These are phyloP conservation scores for Pseudogymnoascus sp. DNA, from an alignment of 2,329 filamentous ascomycete genomes.

Conservation along the genomic window DNA sequence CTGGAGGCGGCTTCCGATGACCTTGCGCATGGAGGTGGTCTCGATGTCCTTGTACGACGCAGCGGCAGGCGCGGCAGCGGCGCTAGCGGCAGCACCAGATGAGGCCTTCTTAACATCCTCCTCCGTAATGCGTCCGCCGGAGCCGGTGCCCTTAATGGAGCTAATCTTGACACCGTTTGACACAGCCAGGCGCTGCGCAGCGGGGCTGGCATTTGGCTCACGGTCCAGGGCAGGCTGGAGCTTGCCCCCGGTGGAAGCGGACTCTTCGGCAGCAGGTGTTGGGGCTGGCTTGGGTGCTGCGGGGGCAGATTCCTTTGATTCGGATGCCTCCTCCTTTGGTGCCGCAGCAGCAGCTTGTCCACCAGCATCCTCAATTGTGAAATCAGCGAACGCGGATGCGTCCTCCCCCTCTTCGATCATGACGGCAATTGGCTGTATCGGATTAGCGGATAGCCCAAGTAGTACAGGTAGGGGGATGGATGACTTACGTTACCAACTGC, in stretches of 20 bases:
- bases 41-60: conserved; percentile 76
- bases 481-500: conserved; percentile 82
- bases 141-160: conserved; percentile 77
- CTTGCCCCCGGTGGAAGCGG: conserved; percentile 63
- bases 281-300: conserved; percentile 51
- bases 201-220: conserved; percentile 61
- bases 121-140: conserved; percentile 80
- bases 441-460: conserved; percentile 19
- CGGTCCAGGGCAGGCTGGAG: conserved; percentile 80
- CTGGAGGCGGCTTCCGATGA: conserved; percentile 82
- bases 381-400: conserved; percentile 78
- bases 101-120: conserved; percentile 85
- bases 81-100: conserved; percentile 37
- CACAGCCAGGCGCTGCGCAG: conserved; percentile 72
- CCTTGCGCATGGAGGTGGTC: conserved; percentile 92
- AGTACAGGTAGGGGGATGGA: conserved; percentile 11
- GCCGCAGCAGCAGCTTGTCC: conserved; percentile 63
- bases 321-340: conserved; percentile 57
- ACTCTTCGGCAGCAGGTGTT: conserved; percentile 51
- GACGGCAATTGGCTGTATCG: conserved; percentile 78
- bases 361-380: conserved; percentile 82
- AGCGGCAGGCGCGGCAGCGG: conserved; percentile 43
- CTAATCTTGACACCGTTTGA: conserved; percentile 75
- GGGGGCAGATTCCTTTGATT: conserved; percentile 49
- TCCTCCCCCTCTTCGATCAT: conserved; percentile 88